A percentile compares a stretch with the other conserved stretches of the same genome.
These are phyloP conservation scores for Moringa oleifera DNA, from an alignment of 345 rosid species.

Conservation along the genomic window DNA sequence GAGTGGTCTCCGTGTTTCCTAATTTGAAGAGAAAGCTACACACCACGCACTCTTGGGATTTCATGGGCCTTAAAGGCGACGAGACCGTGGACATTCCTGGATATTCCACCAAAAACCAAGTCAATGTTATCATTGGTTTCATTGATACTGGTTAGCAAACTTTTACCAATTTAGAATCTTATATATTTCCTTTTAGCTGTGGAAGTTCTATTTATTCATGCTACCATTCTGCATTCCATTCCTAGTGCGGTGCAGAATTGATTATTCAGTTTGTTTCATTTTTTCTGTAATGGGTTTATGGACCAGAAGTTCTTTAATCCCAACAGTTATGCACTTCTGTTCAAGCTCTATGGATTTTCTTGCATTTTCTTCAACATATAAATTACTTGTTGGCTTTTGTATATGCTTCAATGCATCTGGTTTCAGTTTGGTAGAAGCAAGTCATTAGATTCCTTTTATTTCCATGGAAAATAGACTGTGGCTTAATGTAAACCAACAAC, in stretches of 20 bases:
- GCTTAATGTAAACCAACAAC: background rate
- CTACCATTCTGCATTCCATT: background rate
- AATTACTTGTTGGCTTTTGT: background rate
- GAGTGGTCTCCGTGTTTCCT: conserved; percentile 50
- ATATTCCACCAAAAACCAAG: conserved; percentile 45
- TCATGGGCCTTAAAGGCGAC: conserved; percentile 44
- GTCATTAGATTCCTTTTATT: background rate
- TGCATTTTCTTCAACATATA: background rate
- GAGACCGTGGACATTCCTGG: conserved; percentile 50
- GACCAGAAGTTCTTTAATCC: background rate
- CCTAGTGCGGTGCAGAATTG: background rate
- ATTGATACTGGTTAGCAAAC: conserved; percentile 40
- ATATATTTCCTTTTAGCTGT: background rate
- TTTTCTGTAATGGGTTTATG: background rate
- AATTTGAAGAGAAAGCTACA: conserved; percentile 43
- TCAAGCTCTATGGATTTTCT: background rate
- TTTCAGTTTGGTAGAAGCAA: background rate
- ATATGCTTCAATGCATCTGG: background rate
- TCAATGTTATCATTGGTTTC: conserved; percentile 41
- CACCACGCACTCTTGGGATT: conserved; percentile 61
- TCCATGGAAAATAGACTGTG: background rate
- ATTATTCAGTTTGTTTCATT: background rate
- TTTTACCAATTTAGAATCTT: too few species aligned
- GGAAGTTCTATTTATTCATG: background rate
- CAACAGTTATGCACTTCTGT: background rate